phyloP scores from a whole-genome alignment of 805 yeast genomes.

The Zygotorulaspora florentina region DNA sequence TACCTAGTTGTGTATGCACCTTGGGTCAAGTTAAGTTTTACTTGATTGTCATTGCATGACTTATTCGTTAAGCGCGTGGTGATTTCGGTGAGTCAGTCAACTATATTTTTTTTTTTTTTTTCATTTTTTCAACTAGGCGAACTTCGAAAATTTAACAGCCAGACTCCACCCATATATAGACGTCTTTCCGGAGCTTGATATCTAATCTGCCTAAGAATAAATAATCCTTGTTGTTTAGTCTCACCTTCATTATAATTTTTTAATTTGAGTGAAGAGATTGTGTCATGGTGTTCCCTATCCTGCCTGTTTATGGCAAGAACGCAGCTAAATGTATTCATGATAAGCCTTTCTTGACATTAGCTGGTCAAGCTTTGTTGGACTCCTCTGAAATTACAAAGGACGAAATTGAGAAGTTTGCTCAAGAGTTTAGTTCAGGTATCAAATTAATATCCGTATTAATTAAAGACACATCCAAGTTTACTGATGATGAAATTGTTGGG shows the following conservation, averaged over 20 bases:
- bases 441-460: constrained; percentile 29
- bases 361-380: constrained; percentile 30
- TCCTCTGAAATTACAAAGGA: constrained; percentile 18
- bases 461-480: constrained; percentile 21
- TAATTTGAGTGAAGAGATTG: not conserved
- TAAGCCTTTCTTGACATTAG: constrained; percentile 24
- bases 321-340: constrained; percentile 7
- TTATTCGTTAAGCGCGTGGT: too few species aligned
- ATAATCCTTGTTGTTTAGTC: too few species aligned
- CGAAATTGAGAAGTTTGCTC: constrained; percentile 17
- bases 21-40: too few species aligned
- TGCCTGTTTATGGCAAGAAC: constrained; percentile 33
- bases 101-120: constrained; percentile 2
- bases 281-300: constrained; percentile 38
- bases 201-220: too few species aligned
- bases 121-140: not conserved
- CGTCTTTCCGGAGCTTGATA: too few species aligned
- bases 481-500: constrained; percentile 44
- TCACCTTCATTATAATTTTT: too few species aligned
- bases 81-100: too few species aligned
- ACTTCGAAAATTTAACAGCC: too few species aligned
- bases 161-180: too few species aligned
- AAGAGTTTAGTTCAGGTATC: constrained; percentile 14
- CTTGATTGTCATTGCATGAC: too few species aligned
- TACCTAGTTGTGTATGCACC: too few species aligned